These are phyloP conservation scores for Choricystis sp. DNA, from an alignment of 139 green algal genomes.

Conservation along the genomic window DNA sequence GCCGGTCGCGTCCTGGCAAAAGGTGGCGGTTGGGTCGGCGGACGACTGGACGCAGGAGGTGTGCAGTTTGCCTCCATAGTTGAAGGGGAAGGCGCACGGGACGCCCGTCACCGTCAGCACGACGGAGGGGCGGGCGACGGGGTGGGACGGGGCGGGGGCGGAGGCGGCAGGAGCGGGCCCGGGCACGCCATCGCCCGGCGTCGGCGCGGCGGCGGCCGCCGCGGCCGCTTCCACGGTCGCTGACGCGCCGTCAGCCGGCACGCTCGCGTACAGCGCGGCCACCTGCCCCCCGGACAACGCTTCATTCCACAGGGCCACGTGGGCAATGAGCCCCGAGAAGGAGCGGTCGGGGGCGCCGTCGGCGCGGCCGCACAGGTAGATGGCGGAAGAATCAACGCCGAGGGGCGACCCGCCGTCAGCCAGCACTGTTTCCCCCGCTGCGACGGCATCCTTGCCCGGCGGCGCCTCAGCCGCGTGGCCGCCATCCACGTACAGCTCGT, in stretches of 20 bases:
- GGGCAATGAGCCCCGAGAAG: slow-evolving; percentile 15
- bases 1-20: neutral
- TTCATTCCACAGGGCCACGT: slow-evolving; percentile 16
- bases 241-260: too few species aligned
- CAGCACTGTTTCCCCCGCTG: neutral
- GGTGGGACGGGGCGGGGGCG: neutral
- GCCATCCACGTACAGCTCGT: slow-evolving; percentile 28
- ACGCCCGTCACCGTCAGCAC: neutral
- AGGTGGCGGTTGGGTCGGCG: neutral
- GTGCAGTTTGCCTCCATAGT: slow-evolving; percentile 4
- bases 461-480: too few species aligned
- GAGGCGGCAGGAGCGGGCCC: too few species aligned
- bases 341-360: slow-evolving; percentile 13
- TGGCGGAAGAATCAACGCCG: neutral
- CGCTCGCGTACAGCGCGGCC: slow-evolving; percentile 7
- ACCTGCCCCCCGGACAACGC: slow-evolving; percentile 11
- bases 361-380: slow-evolving; percentile 19
- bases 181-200: neutral
- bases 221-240: too few species aligned
- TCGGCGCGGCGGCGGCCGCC: neutral
- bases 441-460: neutral
- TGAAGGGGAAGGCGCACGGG: slow-evolving; percentile 11
- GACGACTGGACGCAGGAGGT: slow-evolving; percentile 14
- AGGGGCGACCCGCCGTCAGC: neutral
- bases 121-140: slow-evolving; percentile 1